These are phyloP conservation scores for Cladosporium sp. DNA, from an alignment of 2,329 filamentous ascomycete genomes.

Conservation along the genomic window DNA sequence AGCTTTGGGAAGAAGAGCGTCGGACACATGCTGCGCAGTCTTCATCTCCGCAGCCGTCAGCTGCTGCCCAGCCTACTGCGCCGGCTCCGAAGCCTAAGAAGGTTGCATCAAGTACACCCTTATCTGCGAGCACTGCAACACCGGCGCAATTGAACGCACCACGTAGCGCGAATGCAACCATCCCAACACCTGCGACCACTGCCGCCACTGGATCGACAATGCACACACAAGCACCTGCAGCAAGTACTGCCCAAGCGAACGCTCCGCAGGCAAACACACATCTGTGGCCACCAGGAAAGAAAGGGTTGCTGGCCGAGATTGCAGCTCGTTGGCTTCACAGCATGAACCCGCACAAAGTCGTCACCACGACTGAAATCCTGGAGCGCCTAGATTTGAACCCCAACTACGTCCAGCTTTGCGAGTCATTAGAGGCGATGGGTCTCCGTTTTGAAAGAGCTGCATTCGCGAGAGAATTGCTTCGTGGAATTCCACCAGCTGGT, in stretches of 20 bases:
- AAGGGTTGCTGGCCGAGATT: conserved; percentile 51
- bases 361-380: conserved; percentile 45
- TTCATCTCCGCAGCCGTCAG: conserved; percentile 19
- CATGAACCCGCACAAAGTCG: conserved; percentile 41
- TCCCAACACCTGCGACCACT: neutral
- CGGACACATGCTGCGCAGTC: conserved; percentile 34
- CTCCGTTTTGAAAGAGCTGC: conserved; percentile 53
- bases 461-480: conserved; percentile 55
- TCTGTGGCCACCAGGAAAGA: conserved; percentile 55
- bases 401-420: conserved; percentile 57
- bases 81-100: conserved; percentile 4
- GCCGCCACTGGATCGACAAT: neutral
- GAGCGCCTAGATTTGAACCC: conserved; percentile 54
- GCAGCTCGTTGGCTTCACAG: conserved; percentile 54
- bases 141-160: neutral
- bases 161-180: neutral
- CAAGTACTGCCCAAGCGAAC: neutral
- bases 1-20: conserved; percentile 57
- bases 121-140: neutral
- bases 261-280: conserved; percentile 30
- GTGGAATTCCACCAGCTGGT: conserved; percentile 46
- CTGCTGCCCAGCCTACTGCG: conserved; percentile 4
- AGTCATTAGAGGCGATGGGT: conserved; percentile 52
- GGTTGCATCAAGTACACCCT: neutral
- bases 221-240: neutral